These are phyloP conservation scores for Fusarium redolens DNA, from an alignment of 2,329 filamentous ascomycete species.

Conservation along the genomic window DNA sequence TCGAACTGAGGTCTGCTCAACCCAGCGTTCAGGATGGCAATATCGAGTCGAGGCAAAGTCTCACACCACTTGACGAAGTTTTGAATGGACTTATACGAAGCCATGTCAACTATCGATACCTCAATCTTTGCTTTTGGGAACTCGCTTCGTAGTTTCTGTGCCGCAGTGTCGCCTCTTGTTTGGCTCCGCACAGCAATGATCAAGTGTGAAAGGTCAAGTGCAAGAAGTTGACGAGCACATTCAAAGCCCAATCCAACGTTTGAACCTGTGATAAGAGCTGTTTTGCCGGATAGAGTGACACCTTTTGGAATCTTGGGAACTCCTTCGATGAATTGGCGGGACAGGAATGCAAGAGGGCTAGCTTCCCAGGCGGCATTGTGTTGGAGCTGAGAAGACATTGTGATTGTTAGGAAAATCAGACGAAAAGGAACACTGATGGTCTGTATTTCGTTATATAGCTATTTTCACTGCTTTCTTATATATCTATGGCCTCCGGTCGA, in stretches of 20 bases:
- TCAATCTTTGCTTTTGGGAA: slow-evolving; percentile 54
- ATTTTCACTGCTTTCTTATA: slow-evolving; percentile 14
- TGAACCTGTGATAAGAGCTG: slow-evolving; percentile 61
- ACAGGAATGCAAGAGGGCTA: slow-evolving; percentile 38
- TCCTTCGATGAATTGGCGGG: slow-evolving; percentile 40
- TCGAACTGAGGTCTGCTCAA: slow-evolving; percentile 44
- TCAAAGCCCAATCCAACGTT: slow-evolving; percentile 63
- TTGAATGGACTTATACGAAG: slow-evolving; percentile 57
- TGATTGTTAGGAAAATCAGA: not conserved
- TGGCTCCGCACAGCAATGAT: slow-evolving; percentile 60
- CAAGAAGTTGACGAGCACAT: slow-evolving; percentile 55
- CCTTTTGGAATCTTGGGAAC: slow-evolving; percentile 40
- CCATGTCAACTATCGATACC: slow-evolving; percentile 62
- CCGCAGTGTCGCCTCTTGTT: slow-evolving; percentile 57
- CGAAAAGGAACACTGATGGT: not conserved
- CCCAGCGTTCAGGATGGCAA: slow-evolving; percentile 60
- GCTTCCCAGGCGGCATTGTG: slow-evolving; percentile 38
- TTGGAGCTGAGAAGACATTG: slow-evolving; percentile 39
- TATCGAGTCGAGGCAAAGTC: slow-evolving; percentile 54
- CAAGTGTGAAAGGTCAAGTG: slow-evolving; percentile 54
- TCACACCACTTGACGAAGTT: slow-evolving; percentile 53
- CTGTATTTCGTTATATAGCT: not conserved
- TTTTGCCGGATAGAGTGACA: slow-evolving; percentile 50
- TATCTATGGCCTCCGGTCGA: slow-evolving; percentile 20
- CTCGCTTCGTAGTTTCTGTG: slow-evolving; percentile 25